Conservation (phyloP, 192 early-diverging fungal genomes). For the Podila epicladia region DNA sequence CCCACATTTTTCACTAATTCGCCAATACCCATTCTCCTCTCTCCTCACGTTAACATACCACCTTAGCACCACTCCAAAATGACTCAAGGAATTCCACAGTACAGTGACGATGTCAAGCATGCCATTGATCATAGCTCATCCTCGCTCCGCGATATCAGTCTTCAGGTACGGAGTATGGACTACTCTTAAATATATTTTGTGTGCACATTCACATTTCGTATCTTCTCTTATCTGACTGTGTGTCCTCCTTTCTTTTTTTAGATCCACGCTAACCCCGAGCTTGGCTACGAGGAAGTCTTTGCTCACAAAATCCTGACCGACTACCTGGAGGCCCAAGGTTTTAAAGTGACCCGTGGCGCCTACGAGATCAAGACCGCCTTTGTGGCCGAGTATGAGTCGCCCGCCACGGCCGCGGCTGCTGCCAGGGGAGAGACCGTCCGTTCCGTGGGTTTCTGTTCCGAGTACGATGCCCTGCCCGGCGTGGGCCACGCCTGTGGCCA, state of each 20-base stretch:
- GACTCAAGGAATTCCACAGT: slow-evolving; percentile 4
- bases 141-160: slow-evolving; percentile 34
- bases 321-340: slow-evolving; percentile 63
- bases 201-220: not conserved
- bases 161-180: slow-evolving; percentile 17
- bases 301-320: slow-evolving; percentile 67
- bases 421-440: slow-evolving; percentile 49
- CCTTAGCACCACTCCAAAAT: not conserved
- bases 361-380: slow-evolving; percentile 70
- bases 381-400: slow-evolving; percentile 60
- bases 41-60: not conserved
- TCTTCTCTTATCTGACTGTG: not conserved
- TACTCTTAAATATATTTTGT: no score
- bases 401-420: slow-evolving; percentile 12
- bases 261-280: slow-evolving; percentile 72
- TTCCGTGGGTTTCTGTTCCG: slow-evolving; percentile 66
- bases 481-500: slow-evolving; percentile 78
- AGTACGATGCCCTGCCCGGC: slow-evolving; percentile 74
- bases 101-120: slow-evolving; percentile 19
- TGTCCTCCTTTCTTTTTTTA: not conserved
- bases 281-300: slow-evolving; percentile 61
- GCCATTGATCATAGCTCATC: slow-evolving; percentile 19
- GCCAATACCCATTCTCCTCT: no score
- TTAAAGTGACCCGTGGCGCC: slow-evolving; percentile 57
- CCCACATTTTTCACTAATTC: not conserved